Conservation (phyloP, 2,329 filamentous ascomycete genomes). For the Curvularia verruculosa region DNA sequence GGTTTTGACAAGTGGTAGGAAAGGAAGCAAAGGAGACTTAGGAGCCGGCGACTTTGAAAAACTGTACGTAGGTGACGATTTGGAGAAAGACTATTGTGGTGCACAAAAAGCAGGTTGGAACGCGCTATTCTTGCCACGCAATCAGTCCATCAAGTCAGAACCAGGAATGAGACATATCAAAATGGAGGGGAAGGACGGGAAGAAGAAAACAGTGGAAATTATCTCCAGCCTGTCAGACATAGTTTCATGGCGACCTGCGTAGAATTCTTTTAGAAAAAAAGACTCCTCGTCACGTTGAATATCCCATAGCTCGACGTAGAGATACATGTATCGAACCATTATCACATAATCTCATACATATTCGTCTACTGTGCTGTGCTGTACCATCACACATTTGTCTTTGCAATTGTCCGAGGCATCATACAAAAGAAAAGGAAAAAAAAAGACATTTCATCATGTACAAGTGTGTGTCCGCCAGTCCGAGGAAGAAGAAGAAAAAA, state of each 20-base stretch:
- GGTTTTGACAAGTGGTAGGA: conserved; percentile 9
- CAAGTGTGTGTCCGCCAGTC: conserved; percentile 9
- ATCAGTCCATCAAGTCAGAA: not conserved
- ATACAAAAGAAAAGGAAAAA: conserved; percentile 12
- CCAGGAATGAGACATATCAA: not conserved
- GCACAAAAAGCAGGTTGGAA: conserved; percentile 58
- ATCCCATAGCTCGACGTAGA: not conserved
- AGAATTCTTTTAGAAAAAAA: too few relatives aligned
- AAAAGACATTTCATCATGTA: conserved; percentile 11
- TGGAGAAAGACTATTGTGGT: conserved; percentile 58
- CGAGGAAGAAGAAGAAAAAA: conserved; percentile 1
- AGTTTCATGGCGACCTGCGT: not conserved
- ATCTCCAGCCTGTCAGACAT: not conserved
- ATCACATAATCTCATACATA: not conserved
- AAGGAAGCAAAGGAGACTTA: conserved; percentile 26
- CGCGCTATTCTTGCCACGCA: conserved; percentile 51
- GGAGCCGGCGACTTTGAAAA: conserved; percentile 44
- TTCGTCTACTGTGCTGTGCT: not conserved
- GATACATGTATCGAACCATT: not conserved
- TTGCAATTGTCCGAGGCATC: not conserved
- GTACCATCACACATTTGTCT: not conserved
- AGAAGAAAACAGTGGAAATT: not conserved
- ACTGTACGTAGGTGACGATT: conserved; percentile 63
- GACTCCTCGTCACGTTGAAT: not conserved
- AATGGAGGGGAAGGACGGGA: not conserved